phyloP scores from a whole-genome alignment of 2,329 filamentous ascomycete genomes.

The Trichoderma sp. region DNA sequence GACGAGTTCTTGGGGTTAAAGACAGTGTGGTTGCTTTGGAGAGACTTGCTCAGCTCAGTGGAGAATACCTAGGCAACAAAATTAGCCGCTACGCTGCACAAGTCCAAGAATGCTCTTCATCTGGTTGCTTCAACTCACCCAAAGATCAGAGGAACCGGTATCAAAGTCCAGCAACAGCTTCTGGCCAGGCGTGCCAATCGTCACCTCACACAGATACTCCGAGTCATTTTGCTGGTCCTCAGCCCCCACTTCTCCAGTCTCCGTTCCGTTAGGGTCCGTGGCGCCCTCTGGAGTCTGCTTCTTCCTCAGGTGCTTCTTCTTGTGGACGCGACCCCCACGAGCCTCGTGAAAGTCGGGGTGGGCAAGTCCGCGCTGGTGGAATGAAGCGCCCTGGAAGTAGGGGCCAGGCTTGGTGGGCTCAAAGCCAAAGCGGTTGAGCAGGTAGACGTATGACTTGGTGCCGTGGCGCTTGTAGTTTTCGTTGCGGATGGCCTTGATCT shows the following conservation, averaged over 20 bases:
- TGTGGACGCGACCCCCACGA: not conserved
- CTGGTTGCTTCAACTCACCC: constrained; percentile 30
- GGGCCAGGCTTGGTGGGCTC: constrained; percentile 20
- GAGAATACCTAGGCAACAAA: constrained; percentile 46
- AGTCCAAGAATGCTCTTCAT: not conserved
- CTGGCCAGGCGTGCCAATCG: constrained; percentile 30
- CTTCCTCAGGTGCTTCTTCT: not conserved
- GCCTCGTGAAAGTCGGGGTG: constrained; percentile 12
- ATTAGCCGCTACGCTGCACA: not conserved
- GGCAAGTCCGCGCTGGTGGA: constrained; percentile 8
- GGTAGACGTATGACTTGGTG: constrained; percentile 20
- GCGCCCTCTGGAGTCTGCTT: not conserved
- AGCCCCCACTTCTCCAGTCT: constrained; percentile 6
- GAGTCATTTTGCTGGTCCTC: constrained; percentile 27
- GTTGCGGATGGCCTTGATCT: constrained; percentile 12
- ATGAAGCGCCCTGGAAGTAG: not conserved
- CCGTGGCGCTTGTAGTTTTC: constrained; percentile 22
- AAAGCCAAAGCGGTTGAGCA: constrained; percentile 19
- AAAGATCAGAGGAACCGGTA: constrained; percentile 35
- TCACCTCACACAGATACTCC: constrained; percentile 27
- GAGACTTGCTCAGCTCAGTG: constrained; percentile 41
- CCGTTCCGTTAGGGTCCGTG: not conserved
- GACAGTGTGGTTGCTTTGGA: constrained; percentile 43
- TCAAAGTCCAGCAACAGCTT: constrained; percentile 29
- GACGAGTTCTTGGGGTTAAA: constrained; percentile 44